Conservation (phyloP, 202 grass and related monocot species). For the Schoenoplectus triqueter region DNA sequence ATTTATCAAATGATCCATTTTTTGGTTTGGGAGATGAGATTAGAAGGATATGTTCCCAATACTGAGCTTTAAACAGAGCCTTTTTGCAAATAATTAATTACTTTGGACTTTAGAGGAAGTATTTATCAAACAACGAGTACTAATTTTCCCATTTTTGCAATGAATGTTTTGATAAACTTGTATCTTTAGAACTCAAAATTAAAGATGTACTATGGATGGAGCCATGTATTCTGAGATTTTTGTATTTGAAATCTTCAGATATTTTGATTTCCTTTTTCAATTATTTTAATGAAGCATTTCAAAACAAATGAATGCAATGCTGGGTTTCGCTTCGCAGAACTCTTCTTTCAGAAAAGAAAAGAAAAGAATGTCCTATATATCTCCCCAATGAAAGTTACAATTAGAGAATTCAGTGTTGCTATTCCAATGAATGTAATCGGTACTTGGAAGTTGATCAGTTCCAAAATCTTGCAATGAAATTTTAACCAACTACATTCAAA, state of each 20-base stretch:
- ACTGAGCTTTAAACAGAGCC: slow-evolving; percentile 46
- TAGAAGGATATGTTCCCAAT: slow-evolving; percentile 71
- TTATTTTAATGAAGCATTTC: background rate
- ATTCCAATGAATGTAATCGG: background rate
- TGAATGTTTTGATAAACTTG: no score
- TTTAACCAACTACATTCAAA: slow-evolving; percentile 13
- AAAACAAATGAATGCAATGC: background rate
- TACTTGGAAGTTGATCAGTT: background rate
- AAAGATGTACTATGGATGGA: no score
- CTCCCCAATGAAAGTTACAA: background rate
- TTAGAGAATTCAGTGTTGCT: background rate
- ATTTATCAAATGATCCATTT: slow-evolving; percentile 57
- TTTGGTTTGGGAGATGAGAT: slow-evolving; percentile 70
- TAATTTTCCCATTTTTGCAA: background rate
- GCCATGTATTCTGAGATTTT: no score
- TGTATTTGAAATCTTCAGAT: background rate
- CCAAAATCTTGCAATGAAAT: background rate
- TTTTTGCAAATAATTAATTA: slow-evolving; percentile 3
- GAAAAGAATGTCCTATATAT: background rate
- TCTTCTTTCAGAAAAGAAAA: background rate
- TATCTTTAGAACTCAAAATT: no score
- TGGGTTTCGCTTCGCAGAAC: background rate
- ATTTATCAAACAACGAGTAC: background rate
- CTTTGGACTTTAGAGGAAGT: no score
- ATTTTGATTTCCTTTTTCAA: background rate